Percentiles rank a stretch among this genome's conserved stretches.
Conservation (phyloP, 2,329 filamentous ascomycete genomes). For the Aureobasidium melanogenum region DNA sequence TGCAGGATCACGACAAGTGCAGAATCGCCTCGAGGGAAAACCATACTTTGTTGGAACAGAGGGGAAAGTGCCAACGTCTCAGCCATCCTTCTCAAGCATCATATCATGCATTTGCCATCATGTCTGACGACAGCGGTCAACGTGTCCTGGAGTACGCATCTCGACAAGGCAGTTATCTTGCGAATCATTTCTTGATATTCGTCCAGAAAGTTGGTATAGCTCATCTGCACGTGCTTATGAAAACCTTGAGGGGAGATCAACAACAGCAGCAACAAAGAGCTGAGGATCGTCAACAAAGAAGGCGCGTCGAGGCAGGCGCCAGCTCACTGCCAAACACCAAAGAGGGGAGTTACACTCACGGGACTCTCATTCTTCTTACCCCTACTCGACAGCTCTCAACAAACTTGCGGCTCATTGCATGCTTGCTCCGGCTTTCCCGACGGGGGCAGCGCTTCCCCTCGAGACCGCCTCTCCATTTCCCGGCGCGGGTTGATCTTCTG, state of each 20-base stretch:
- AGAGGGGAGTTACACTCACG: background rate
- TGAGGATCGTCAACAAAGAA: background rate
- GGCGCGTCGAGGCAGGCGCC: background rate
- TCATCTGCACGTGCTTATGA: background rate
- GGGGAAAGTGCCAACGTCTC: background rate
- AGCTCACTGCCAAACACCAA: background rate
- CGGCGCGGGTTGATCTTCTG: background rate
- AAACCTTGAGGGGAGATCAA: too few relatives aligned
- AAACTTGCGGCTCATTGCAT: slow-evolving; percentile 4
- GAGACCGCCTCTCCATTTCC: background rate
- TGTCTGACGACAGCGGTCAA: background rate
- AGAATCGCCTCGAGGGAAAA: background rate
- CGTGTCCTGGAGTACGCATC: background rate
- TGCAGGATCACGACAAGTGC: background rate
- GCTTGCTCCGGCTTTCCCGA: background rate
- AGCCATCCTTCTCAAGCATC: background rate
- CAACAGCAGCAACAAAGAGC: background rate
- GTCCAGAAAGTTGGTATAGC: background rate
- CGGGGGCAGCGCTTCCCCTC: background rate
- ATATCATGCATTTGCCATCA: background rate
- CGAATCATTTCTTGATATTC: background rate
- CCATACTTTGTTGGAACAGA: background rate
- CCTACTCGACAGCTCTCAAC: slow-evolving; percentile 1
- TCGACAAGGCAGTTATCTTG: background rate
- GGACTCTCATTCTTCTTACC: background rate